Evolutionary conservation across 2,329 filamentous ascomycete genomes (phyloP), one percentile per base, ranked within the genome.

Genomic region (Alternaria longipes): DNA sequence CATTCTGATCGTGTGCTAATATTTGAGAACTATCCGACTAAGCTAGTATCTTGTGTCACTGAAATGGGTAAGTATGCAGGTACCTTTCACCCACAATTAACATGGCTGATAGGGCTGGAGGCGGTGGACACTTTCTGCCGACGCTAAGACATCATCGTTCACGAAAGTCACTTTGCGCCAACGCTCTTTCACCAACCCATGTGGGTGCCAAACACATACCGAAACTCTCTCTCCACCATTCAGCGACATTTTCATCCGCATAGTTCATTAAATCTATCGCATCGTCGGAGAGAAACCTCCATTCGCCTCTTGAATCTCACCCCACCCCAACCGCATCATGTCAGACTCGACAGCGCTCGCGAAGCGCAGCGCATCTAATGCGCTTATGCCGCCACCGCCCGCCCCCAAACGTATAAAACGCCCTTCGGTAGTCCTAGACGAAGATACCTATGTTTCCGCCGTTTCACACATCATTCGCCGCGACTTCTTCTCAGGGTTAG

Each of bases 381-480:
- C 91, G 56, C 82, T 96, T 55, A 98, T 97, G 93, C 91, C 92
- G 16, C 93, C 94, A 11, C 94, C 94, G 6, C 92, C 93, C 4
- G 86, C 89, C 0, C 84, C 89, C 42, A 98, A 97, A 79, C 90
- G 93, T 60, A 97, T 97, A 74, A 97, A 97, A 80, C 87, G 95
- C 54, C 95, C 95, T 0, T 89, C 90, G 64, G 91, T 90, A 64
- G 89, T 97, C 28, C 87, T 99, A 28, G 93, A 97, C 78, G 95
- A 99, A 84, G 94, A 99, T 69, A 89, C 91, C 54, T 99, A 99
- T 79, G 95, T 93, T 2, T 89, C 93, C 59, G 91, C 92, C 1
- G 84, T 99, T 28, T 97, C 94, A 0, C 90, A 95, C 69, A 98
- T 99, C 75, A 97, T 99, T 65, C 92, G 93, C 9, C 89, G 95